Evolutionary conservation across 257 asterid genomes (phyloP), one percentile per base, ranked within the genome.

Genomic region (Echium plantagineum): DNA sequence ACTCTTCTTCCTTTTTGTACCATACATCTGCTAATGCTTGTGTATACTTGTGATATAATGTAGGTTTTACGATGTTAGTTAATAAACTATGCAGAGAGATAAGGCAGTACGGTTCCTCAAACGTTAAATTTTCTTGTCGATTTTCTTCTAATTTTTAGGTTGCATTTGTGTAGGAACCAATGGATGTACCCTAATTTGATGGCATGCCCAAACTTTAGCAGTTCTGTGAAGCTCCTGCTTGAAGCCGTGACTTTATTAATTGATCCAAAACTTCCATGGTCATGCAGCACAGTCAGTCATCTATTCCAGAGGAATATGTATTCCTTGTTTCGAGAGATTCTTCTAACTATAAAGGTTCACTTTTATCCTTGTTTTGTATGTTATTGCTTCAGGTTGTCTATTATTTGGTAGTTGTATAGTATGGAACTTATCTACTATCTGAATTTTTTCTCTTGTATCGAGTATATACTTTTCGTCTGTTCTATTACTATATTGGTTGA

Each of bases 181-280:
- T 80, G 82, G 71, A 73, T 72, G 77, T 89, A 82, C 66, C 89
- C 80, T 62, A 73, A 79, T 47, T 76, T 86, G 73, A 57, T 66
- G 66, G 72, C 68, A 46, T 76, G 78, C 69, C 79, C 79, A 77
- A 75, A 66, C 67, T 71, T 74, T 68, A 73, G 74, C 66, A 71
- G 68, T 65, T 79, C 94, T 51, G 86, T 80, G 67, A 71, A 56
- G 21, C 71, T 84, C 69, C 80, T 89, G 69, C 68, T 93, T 49
- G 90, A 86, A 74, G 77, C 94, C 17, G 73, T 86, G 56, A 66
- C 64, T 63, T 61, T 80, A 63, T 69, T 89, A 76, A 74, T 79
- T 66, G 94, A 89, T 72, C 71, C 35, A 60, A 75, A 71, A 72
- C 90, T 86, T 66, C 97, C 97, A 32, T 93, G 98, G 98, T 82